Evolutionary conservation across 257 asterid species (phyloP).

Genomic region (Apocynum venetum): DNA sequence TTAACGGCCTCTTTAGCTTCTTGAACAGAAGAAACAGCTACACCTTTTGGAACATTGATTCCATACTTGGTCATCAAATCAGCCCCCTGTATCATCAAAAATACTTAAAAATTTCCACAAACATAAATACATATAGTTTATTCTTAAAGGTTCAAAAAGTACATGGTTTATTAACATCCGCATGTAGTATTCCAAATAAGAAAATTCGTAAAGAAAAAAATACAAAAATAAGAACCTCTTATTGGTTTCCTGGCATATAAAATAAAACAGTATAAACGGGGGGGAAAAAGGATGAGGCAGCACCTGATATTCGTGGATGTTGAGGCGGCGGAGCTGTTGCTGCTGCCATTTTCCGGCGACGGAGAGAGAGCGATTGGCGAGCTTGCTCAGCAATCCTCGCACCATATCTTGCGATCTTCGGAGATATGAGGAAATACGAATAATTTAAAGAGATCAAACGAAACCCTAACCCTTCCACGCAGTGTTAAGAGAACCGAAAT

Average conservation of each 20-base stretch:
- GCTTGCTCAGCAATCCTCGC: constrained; percentile 72
- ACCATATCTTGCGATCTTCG: constrained; percentile 45
- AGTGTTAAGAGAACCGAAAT: not conserved
- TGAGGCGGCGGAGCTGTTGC: constrained; percentile 99
- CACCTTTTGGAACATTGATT: constrained; percentile 86
- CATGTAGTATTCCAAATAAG: not conserved
- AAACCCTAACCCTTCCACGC: constrained; percentile 1
- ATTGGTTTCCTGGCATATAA: not conserved
- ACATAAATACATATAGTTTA: not conserved
- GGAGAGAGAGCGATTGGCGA: constrained; percentile 74
- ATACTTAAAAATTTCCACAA: not conserved
- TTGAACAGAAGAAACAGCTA: constrained; percentile 59
- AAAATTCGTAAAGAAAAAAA: not conserved
- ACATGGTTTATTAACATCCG: not conserved
- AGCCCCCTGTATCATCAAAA: constrained; percentile 55
- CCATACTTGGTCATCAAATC: constrained; percentile 89
- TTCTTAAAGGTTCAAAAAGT: not conserved
- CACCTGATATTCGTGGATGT: constrained; percentile 96
- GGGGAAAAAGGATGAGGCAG: not conserved
- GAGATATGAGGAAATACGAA: not conserved
- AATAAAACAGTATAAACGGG: not conserved
- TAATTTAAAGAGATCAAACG: not conserved
- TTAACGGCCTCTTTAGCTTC: constrained; percentile 62
- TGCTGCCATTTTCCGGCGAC: constrained; percentile 97
- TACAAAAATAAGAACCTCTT: not conserved